These are phyloP conservation scores for Leccinum sublutescens DNA, from an alignment of 768 basidiomycete genomes.

Conservation along the genomic window DNA sequence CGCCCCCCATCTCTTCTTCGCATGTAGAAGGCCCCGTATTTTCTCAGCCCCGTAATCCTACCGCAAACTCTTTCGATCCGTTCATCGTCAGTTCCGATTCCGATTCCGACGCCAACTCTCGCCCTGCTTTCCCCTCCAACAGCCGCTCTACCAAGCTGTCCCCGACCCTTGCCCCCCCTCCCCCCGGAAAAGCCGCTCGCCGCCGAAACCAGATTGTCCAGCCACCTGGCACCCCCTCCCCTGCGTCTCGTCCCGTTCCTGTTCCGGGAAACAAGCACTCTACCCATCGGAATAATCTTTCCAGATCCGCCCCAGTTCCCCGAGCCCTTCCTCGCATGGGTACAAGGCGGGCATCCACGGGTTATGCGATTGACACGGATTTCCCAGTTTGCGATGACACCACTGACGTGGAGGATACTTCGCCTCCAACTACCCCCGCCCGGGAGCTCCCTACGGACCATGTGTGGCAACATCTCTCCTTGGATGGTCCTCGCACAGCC, in stretches of 20 bases:
- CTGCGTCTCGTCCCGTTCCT: slow-evolving; percentile 44
- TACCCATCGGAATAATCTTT: slow-evolving; percentile 32
- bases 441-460: slow-evolving; percentile 36
- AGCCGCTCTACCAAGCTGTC: slow-evolving; percentile 23
- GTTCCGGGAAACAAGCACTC: slow-evolving; percentile 39
- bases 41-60: slow-evolving; percentile 30
- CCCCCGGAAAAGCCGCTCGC: slow-evolving; percentile 56
- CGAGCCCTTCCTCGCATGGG: slow-evolving; percentile 32
- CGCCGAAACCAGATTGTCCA: slow-evolving; percentile 46
- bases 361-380: slow-evolving; percentile 24
- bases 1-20: slow-evolving; percentile 58
- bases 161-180: slow-evolving; percentile 46
- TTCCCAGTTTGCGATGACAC: slow-evolving; percentile 78
- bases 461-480: slow-evolving; percentile 35
- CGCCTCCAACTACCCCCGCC: slow-evolving; percentile 54
- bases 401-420: slow-evolving; percentile 46
- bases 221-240: slow-evolving; percentile 36
- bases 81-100: slow-evolving; percentile 49
- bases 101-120: slow-evolving; percentile 37
- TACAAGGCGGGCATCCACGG: slow-evolving; percentile 35
- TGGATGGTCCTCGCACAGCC: slow-evolving; percentile 50
- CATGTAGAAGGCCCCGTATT: slow-evolving; percentile 58
- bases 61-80: slow-evolving; percentile 44
- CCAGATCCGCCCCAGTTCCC: slow-evolving; percentile 52
- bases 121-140: slow-evolving; percentile 32